These are phyloP conservation scores for Heracleum sosnowskyi DNA, from an alignment of 129 eudicot species.

Conservation along the genomic window DNA sequence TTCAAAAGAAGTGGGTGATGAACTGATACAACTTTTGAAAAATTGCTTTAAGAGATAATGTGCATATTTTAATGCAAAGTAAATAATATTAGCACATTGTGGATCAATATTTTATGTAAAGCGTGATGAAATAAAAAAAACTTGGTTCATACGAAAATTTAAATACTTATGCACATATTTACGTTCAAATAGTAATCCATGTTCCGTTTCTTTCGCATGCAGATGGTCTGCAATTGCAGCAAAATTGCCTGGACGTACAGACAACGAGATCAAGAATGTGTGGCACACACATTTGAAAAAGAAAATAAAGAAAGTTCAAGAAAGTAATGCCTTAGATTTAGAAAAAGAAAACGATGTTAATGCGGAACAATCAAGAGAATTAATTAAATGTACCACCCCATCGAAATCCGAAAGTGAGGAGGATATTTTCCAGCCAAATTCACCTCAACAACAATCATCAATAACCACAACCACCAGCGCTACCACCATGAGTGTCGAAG, in stretches of 20 bases:
- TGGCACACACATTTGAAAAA: constrained; percentile 89
- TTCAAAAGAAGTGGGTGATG: neutral
- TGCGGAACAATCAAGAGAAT: neutral
- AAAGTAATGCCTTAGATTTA: neutral
- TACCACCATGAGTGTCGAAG: constrained; percentile 6
- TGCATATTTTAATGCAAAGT: neutral
- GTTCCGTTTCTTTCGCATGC: neutral
- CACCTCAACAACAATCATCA: constrained; percentile 8
- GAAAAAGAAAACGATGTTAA: neutral
- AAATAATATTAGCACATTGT: neutral
- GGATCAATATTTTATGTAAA: neutral
- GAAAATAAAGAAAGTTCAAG: constrained; percentile 19
- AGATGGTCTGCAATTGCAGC: constrained; percentile 93
- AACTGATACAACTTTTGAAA: neutral
- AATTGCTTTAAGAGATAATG: neutral
- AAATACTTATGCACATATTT: too few species aligned
- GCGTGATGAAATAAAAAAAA: too few species aligned
- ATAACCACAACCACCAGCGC: constrained; percentile 6
- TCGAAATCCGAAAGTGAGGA: constrained; percentile 4
- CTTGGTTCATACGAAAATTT: too few species aligned
- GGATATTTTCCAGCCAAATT: constrained; percentile 9
- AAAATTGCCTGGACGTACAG: constrained; percentile 74
- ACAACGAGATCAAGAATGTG: constrained; percentile 78
- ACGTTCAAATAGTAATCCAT: neutral
- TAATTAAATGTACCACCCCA: neutral